phyloP scores from a whole-genome alignment of 2,329 filamentous ascomycete species.

The Tolypocladium cylindrosporum region DNA sequence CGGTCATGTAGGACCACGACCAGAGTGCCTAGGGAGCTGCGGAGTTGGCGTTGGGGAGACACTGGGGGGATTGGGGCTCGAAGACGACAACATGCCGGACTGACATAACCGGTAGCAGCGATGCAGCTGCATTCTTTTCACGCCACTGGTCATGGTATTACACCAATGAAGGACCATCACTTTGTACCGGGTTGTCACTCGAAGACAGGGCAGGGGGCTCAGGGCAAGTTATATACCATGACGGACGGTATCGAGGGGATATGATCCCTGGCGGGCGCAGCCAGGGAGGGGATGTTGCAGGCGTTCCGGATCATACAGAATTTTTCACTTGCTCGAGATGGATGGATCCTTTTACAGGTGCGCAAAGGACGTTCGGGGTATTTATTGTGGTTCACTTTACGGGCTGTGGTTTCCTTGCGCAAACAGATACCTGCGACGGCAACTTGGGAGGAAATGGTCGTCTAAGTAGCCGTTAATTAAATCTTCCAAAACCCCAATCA shows the following conservation, averaged over 20 bases:
- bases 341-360: background rate
- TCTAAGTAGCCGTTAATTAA: background rate
- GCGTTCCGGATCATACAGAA: conserved; percentile 3
- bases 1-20: conserved; percentile 28
- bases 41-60: background rate
- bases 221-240: background rate
- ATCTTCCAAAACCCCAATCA: background rate
- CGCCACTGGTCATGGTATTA: background rate
- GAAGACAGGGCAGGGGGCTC: background rate
- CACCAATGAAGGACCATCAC: background rate
- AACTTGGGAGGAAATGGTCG: background rate
- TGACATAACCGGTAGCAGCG: background rate
- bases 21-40: background rate
- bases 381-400: background rate
- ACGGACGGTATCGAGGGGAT: conserved; percentile 1
- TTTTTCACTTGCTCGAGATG: conserved; percentile 1
- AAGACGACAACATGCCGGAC: background rate
- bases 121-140: background rate
- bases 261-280: background rate
- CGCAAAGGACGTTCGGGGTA: background rate
- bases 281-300: background rate
- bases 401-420: background rate
- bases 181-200: background rate
- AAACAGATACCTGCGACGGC: background rate
- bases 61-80: too few species aligned